Evolutionary conservation across 495 filamentous ascomycete genomes (phyloP).

Genomic region (Penicillium antarcticum): DNA sequence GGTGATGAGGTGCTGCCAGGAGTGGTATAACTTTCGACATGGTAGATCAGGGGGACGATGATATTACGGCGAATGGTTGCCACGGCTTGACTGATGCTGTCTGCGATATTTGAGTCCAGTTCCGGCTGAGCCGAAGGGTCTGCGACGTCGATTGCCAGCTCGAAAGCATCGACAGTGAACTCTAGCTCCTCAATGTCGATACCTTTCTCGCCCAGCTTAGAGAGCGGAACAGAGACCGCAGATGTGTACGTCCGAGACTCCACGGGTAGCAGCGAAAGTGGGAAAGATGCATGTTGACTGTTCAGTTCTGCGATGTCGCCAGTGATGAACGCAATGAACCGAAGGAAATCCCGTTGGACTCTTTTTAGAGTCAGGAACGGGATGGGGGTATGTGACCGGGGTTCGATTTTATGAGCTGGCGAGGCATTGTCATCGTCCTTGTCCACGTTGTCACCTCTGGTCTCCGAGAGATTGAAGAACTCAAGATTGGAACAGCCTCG

Average conservation of each 20-base stretch:
- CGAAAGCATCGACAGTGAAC: constrained; percentile 63
- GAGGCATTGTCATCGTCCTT: constrained; percentile 31
- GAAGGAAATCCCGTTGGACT: constrained; percentile 67
- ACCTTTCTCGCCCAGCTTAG: constrained; percentile 51
- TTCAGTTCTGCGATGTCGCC: constrained; percentile 48
- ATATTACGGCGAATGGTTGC: constrained; percentile 61
- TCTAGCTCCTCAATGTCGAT: constrained; percentile 64
- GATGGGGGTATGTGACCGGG: constrained; percentile 36
- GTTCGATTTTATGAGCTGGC: constrained; percentile 33
- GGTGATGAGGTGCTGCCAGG: constrained; percentile 20
- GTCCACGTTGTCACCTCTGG: constrained; percentile 16
- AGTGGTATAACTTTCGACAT: constrained; percentile 35
- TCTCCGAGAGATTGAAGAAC: constrained; percentile 66
- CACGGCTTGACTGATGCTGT: constrained; percentile 52
- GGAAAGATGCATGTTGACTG: constrained; percentile 64
- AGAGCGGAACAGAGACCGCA: constrained; percentile 58
- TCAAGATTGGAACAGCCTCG: constrained; percentile 69
- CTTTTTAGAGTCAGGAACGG: constrained; percentile 64
- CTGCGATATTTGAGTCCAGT: constrained; percentile 34
- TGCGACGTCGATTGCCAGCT: constrained; percentile 58
- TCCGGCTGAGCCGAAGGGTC: constrained; percentile 26
- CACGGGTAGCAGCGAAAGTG: constrained; percentile 60
- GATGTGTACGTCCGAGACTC: constrained; percentile 62
- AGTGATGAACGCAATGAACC: constrained; percentile 62
- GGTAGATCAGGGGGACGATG: constrained; percentile 52